phyloP scores from a whole-genome alignment of 2,329 filamentous ascomycete genomes.

The Chalaropsis thielavioides region DNA sequence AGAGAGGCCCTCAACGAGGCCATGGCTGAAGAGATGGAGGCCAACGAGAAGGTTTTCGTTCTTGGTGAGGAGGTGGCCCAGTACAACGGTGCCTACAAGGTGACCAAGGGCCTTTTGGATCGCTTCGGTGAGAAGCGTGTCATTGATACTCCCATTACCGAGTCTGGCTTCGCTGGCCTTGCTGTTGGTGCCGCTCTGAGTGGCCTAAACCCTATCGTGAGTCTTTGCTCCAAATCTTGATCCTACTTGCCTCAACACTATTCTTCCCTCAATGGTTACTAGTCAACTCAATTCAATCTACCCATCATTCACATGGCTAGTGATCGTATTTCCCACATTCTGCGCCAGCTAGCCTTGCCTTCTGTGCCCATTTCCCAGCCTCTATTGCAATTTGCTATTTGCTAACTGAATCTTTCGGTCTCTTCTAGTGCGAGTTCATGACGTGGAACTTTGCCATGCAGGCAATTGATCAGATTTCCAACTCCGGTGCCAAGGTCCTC shows the following conservation, averaged over 20 bases:
- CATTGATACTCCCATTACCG: conserved; percentile 96
- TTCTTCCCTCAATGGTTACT: not conserved
- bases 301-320: too few relatives aligned
- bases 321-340: too few relatives aligned
- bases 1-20: conserved; percentile 96
- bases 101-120: conserved; percentile 93
- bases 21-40: conserved; percentile 90
- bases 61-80: conserved; percentile 97
- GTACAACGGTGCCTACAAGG: conserved; percentile 99
- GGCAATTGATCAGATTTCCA: conserved; percentile 98
- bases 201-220: conserved; percentile 82
- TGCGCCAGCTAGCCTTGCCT: not conserved
- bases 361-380: not conserved
- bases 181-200: conserved; percentile 90
- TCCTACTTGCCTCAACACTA: not conserved
- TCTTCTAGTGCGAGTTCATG: conserved; percentile 87
- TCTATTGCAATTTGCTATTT: not conserved
- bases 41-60: conserved; percentile 87
- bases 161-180: conserved; percentile 87
- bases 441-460: conserved; percentile 99
- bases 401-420: conserved; percentile 11
- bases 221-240: conserved; percentile 26
- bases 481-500: conserved; percentile 96
- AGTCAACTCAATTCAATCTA: not conserved
- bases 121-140: conserved; percentile 94